Percentiles rank a stretch among this genome's conserved stretches.
Evolutionary conservation across 768 basidiomycete species (phyloP).

Genomic region (Panus rudis): DNA sequence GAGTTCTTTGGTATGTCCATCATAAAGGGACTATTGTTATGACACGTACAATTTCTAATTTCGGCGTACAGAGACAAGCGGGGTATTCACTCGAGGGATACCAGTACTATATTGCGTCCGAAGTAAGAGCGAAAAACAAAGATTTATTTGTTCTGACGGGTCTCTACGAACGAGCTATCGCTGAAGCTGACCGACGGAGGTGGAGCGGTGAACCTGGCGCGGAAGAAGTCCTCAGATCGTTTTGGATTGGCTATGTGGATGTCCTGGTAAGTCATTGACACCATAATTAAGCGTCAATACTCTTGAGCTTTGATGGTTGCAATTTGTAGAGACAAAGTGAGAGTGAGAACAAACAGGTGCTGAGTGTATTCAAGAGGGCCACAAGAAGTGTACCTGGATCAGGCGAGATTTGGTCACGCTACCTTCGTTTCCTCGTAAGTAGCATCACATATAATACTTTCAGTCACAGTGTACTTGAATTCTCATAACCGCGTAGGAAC

Average conservation of each 20-base stretch:
- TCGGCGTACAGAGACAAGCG: slow-evolving; percentile 13
- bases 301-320: background rate
- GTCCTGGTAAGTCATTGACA: slow-evolving; percentile 44
- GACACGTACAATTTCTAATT: no score
- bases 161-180: slow-evolving; percentile 69
- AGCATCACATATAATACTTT: background rate
- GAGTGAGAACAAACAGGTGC: slow-evolving; percentile 34
- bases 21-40: background rate
- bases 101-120: slow-evolving; percentile 54
- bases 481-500: background rate
- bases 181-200: slow-evolving; percentile 58
- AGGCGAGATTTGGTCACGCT: slow-evolving; percentile 74
- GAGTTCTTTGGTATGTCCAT: slow-evolving; percentile 44
- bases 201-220: slow-evolving; percentile 48
- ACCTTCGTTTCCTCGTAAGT: slow-evolving; percentile 64
- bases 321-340: slow-evolving; percentile 39
- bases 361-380: slow-evolving; percentile 46
- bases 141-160: slow-evolving; percentile 49
- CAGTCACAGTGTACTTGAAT: background rate
- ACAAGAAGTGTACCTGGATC: slow-evolving; percentile 66
- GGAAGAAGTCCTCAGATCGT: slow-evolving; percentile 50
- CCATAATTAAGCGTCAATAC: background rate
- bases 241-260: slow-evolving; percentile 74
- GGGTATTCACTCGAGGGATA: slow-evolving; percentile 49
- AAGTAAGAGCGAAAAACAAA: slow-evolving; percentile 53